Percentiles rank a stretch among this genome's conserved stretches.
Conservation (phyloP, 1,284 basidiomycete species). For the Cystobasidiaceae sp. region DNA sequence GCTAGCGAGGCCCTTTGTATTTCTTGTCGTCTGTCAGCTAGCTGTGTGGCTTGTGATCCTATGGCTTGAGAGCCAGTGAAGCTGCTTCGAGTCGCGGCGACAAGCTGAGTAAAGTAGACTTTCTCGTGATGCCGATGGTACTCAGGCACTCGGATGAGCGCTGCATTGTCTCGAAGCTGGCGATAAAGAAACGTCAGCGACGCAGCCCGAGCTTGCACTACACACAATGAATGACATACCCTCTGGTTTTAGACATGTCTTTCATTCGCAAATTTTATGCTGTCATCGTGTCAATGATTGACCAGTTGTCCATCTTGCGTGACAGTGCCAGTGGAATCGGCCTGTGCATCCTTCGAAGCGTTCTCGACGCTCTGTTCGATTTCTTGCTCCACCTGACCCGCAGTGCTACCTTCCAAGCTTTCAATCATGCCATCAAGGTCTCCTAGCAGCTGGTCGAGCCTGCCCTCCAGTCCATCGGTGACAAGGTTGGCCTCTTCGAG, state of each 20-base stretch:
- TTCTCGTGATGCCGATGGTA: too few relatives aligned
- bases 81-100: too few relatives aligned
- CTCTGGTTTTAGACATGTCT: too few relatives aligned
- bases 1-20: neutral
- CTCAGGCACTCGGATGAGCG: too few relatives aligned
- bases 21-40: neutral
- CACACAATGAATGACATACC: too few relatives aligned
- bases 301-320: slow-evolving; percentile 1
- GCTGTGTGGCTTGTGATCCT: too few relatives aligned
- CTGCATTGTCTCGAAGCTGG: too few relatives aligned
- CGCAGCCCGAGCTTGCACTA: too few relatives aligned
- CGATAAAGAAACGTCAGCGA: too few relatives aligned
- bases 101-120: too few relatives aligned
- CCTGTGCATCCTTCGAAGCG: neutral
- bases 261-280: too few relatives aligned
- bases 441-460: slow-evolving; percentile 22
- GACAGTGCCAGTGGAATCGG: neutral
- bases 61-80: too few relatives aligned
- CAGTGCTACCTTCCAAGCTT: neutral
- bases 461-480: slow-evolving; percentile 21
- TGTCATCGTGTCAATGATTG: slow-evolving; percentile 3
- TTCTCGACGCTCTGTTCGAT: neutral
- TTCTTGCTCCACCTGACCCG: slow-evolving; percentile 5
- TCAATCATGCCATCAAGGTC: slow-evolving; percentile 28
- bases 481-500: slow-evolving; percentile 24